Evolutionary conservation across 768 basidiomycete species (phyloP), one percentile per base, ranked within the genome.

Genomic region (Tylopilus cervinicoccineus): DNA sequence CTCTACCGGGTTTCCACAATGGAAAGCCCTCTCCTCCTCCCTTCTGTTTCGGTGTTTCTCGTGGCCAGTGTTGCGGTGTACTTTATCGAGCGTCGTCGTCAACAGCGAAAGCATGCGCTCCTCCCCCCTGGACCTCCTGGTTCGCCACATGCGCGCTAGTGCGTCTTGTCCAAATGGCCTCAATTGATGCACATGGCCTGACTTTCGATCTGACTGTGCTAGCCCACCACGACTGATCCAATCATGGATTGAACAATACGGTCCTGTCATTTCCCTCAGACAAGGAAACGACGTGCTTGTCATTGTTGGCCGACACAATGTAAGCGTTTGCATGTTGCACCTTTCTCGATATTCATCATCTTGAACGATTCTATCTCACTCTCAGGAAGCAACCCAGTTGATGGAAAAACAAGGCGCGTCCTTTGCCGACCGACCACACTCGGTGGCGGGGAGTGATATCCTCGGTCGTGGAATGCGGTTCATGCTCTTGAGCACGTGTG

Each of bases 321-420:
- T 51, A 6, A 7, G 48, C 17, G n/a, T 17, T 34, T 34, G n/a
- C 33, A 16, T 32, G n/a, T 34, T 10, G 7, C 32, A 4, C 6
- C 32, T 33, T 16, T n/a, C 5, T 5, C 29, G 45, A 39, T 17
- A 2, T 23, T 11, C 17, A 16, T 9, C 13, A 3, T n/a, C 22
- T 5, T 7, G 2, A 3, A 1, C 10, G n/a, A 10, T 2, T 19
- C 31, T 14, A 7, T 34, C 33, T 34, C 10, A 11, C 16, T 14
- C 3, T n/a, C 5, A 64, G 62, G 64, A 61, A 38, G 80, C 81
- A 0, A 69, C 77, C 1, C 78, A 81, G 11, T 74, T 83, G 43
- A 72, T 83, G 77, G 81, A 83, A 61, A 76, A 78, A 51, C 77
- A 82, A 50, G 80, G 80, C 0, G 76, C 75, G 0, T 55, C 56